These are phyloP conservation scores for Chenopodium formosanum DNA, from an alignment of 148 eudicot species.

Conservation along the genomic window DNA sequence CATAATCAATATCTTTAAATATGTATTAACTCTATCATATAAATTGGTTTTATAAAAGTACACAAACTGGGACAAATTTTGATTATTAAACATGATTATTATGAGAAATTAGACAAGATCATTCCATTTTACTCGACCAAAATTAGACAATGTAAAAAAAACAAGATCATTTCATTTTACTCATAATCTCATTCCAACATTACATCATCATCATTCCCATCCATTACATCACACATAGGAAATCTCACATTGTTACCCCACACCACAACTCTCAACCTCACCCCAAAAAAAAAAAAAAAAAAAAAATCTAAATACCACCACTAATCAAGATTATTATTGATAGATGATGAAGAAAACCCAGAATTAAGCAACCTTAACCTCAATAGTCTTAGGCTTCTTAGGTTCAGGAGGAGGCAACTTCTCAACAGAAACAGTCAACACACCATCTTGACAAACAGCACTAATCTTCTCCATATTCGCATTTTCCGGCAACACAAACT, in stretches of 20 bases:
- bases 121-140: too few relatives aligned
- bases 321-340: too few relatives aligned
- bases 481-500: slow-evolving; percentile 68
- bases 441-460: slow-evolving; percentile 72
- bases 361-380: slow-evolving; percentile 47
- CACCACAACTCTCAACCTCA: too few relatives aligned
- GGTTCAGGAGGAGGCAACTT: slow-evolving; percentile 68
- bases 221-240: not conserved
- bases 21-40: too few relatives aligned
- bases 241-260: not conserved
- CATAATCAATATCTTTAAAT: too few relatives aligned
- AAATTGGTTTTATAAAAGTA: too few relatives aligned
- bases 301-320: too few relatives aligned
- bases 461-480: slow-evolving; percentile 43
- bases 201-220: not conserved
- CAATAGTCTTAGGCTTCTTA: slow-evolving; percentile 68
- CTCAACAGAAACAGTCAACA: slow-evolving; percentile 54
- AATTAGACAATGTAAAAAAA: not conserved
- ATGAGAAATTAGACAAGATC: too few relatives aligned
- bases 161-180: not conserved
- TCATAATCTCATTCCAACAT: not conserved
- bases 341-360: too few relatives aligned
- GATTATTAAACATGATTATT: too few relatives aligned
- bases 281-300: too few relatives aligned
- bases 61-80: too few relatives aligned